phyloP scores from a whole-genome alignment of 2,329 filamentous ascomycete genomes.

The Dactylonectria estremocensis region DNA sequence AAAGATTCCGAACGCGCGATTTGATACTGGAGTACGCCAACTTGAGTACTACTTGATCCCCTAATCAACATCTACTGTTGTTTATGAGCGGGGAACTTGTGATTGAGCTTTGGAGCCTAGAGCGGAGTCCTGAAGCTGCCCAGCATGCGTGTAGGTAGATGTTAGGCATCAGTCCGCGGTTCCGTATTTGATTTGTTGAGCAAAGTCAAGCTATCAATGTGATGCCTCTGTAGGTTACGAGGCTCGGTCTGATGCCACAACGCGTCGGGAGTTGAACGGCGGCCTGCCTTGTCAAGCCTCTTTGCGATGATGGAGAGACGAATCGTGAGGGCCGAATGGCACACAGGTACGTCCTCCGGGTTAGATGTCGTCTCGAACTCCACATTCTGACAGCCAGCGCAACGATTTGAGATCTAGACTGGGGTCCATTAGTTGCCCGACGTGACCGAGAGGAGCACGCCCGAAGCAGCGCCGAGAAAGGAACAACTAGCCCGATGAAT shows the following conservation, averaged over 20 bases:
- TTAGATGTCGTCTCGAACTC: background rate
- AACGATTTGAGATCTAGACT: background rate
- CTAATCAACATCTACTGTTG: background rate
- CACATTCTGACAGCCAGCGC: background rate
- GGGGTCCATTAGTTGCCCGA: background rate
- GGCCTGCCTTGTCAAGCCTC: background rate
- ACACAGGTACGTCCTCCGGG: background rate
- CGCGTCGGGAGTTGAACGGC: background rate
- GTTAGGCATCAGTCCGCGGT: background rate
- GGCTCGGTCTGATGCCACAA: background rate
- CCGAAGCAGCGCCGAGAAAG: background rate
- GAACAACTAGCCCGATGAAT: background rate
- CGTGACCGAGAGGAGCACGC: slow-evolving; percentile 1
- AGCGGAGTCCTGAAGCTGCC: background rate
- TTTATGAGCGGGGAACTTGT: background rate
- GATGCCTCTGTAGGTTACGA: background rate
- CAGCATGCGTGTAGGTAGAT: background rate
- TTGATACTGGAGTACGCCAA: background rate
- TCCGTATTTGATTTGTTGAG: background rate
- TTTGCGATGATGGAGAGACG: background rate
- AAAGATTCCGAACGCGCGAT: background rate
- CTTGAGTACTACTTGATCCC: background rate
- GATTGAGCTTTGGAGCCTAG: background rate
- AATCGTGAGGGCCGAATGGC: background rate
- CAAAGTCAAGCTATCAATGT: background rate